phyloP scores from a whole-genome alignment of 1,284 basidiomycete genomes.

The Dichomitus squalens region DNA sequence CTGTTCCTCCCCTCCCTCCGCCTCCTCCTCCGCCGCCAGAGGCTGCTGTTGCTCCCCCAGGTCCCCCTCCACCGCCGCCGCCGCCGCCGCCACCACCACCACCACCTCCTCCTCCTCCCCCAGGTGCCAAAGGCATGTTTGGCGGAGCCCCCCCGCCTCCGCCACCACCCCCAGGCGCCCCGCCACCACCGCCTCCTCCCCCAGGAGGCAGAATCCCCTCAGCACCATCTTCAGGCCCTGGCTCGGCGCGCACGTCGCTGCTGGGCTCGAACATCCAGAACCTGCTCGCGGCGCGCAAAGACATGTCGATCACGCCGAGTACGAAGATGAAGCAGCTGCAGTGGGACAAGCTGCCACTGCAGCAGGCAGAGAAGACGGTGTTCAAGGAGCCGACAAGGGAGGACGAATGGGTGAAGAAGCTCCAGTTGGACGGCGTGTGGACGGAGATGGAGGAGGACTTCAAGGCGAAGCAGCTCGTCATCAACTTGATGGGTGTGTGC shows the following conservation, averaged over 20 bases:
- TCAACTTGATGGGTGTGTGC: conserved; percentile 72
- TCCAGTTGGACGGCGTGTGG: conserved; percentile 88
- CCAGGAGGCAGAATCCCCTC: conserved; percentile 43
- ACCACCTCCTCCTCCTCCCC: conserved; percentile 26
- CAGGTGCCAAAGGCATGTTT: conserved; percentile 11
- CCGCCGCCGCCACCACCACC: conserved; percentile 40
- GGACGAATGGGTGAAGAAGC: conserved; percentile 75
- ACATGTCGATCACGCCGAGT: conserved; percentile 81
- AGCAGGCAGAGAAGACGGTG: conserved; percentile 81
- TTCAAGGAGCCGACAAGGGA: conserved; percentile 81
- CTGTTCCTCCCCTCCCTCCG: conserved; percentile 33
- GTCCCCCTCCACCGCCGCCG: conserved; percentile 41
- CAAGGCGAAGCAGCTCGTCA: conserved; percentile 93
- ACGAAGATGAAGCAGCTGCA: conserved; percentile 98
- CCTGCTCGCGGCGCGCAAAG: conserved; percentile 74
- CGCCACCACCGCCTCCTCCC: conserved; percentile 37
- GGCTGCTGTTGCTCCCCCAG: conserved; percentile 37
- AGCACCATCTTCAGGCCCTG: conserved; percentile 49
- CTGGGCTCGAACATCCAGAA: conserved; percentile 59
- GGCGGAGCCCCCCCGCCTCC: conserved; percentile 38
- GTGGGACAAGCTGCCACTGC: conserved; percentile 95
- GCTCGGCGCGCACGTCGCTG: conserved; percentile 60
- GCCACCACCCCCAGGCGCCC: conserved; percentile 36
- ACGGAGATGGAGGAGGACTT: conserved; percentile 98
- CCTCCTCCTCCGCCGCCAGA: conserved; percentile 32